Conservation (phyloP, 352 stramenopile species). For the Globisporangium lucens region DNA sequence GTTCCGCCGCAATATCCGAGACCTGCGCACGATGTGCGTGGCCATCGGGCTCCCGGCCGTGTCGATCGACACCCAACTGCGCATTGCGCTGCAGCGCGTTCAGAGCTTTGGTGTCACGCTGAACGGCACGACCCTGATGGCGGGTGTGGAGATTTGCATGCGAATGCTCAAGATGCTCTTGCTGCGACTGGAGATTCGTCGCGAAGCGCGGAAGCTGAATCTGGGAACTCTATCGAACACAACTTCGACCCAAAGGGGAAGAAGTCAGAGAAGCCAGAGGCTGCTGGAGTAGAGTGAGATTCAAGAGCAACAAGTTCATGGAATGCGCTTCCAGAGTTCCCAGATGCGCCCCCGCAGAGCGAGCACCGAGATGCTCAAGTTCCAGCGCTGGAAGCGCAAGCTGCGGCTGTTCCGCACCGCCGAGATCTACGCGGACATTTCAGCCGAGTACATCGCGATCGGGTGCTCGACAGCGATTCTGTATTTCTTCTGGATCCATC, state of each 20-base stretch:
- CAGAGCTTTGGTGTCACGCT: slow-evolving; percentile 19
- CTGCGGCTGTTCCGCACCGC: slow-evolving; percentile 26
- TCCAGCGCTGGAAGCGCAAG: slow-evolving; percentile 11
- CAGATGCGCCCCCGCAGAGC: not conserved
- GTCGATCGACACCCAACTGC: slow-evolving; percentile 27
- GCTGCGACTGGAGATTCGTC: slow-evolving; percentile 15
- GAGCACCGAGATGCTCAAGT: not conserved
- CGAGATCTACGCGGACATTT: slow-evolving; percentile 30
- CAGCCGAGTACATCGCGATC: slow-evolving; percentile 44
- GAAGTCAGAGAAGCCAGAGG: not conserved
- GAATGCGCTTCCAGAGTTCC: slow-evolving; percentile 2
- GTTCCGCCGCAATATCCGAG: slow-evolving; percentile 15
- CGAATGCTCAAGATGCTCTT: slow-evolving; percentile 23
- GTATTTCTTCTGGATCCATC: slow-evolving; percentile 27
- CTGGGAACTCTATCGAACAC: not conserved
- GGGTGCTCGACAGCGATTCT: slow-evolving; percentile 28
- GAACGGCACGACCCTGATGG: slow-evolving; percentile 21
- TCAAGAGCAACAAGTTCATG: not conserved
- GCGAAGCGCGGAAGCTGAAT: not conserved
- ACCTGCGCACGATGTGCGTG: slow-evolving; percentile 21
- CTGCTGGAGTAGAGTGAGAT: not conserved
- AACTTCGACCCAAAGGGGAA: not conserved
- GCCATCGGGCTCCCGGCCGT: slow-evolving; percentile 22
- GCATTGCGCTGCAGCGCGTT: slow-evolving; percentile 18
- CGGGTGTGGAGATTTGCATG: slow-evolving; percentile 22